A percentile compares a stretch with the other conserved stretches of the same genome.
phyloP scores from a whole-genome alignment of 345 rosid species.

The thale cress (Arabidopsis thaliana) region TAIR10.1 NC_003071.7:18904501-18905000 shows the following conservation, averaged over 20 bases:
- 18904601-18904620: conserved; percentile 29
- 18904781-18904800: conserved; percentile 68
- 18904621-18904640: conserved; percentile 34
- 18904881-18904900: not conserved
- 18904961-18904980: conserved; percentile 37
- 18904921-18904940: not conserved
- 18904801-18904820: conserved; percentile 85
- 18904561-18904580: conserved; percentile 26
- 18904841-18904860: conserved; percentile 22
- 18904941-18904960: not conserved
- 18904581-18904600: conserved; percentile 29
- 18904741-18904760: conserved; percentile 56
- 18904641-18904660: conserved; percentile 25
- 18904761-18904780: conserved; percentile 67
- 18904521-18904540: conserved; percentile 30
- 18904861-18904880: conserved; percentile 19
- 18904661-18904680: not conserved
- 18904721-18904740: conserved; percentile 57
- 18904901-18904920: conserved; percentile 12
- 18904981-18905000: conserved; percentile 83
- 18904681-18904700: conserved; percentile 22
- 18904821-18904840: conserved; percentile 83
- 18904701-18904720: conserved; percentile 48
- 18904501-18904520: conserved; percentile 8
- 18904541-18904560: conserved; percentile 30